Evolutionary conservation across 148 eudicot genomes (phyloP).

Genomic region (Selenicereus undatus): DNA sequence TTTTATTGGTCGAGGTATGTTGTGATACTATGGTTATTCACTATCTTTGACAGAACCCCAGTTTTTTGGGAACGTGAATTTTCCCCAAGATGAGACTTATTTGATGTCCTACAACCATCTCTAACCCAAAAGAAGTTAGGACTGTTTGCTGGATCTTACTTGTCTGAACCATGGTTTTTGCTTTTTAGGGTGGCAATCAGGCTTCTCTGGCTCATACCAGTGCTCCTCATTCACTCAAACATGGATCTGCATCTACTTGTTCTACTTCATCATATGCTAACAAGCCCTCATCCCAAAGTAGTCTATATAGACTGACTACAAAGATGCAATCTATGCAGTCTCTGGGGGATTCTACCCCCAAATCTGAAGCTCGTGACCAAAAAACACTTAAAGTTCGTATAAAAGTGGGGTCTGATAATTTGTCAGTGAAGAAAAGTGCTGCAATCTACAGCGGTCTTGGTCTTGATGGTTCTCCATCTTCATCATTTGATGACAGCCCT

Average conservation of each 20-base stretch:
- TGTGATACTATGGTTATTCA: background rate
- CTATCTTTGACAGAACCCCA: background rate
- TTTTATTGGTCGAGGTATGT: conserved; percentile 60
- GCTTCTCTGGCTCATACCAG: conserved; percentile 44
- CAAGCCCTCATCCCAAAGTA: conserved; percentile 33
- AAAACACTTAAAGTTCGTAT: conserved; percentile 75
- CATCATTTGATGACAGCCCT: conserved; percentile 67
- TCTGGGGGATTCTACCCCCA: conserved; percentile 38
- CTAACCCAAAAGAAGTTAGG: background rate
- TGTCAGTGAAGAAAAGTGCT: conserved; percentile 61
- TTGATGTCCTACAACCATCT: background rate
- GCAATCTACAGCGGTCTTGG: conserved; percentile 93
- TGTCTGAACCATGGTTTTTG: conserved; percentile 20
- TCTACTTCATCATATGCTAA: conserved; percentile 34
- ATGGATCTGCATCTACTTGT: conserved; percentile 37
- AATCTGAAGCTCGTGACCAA: conserved; percentile 48
- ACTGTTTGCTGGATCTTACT: background rate
- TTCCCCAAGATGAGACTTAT: background rate
- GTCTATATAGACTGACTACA: conserved; percentile 31
- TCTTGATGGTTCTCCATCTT: conserved; percentile 80
- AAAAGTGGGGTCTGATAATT: conserved; percentile 75
- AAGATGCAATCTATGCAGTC: conserved; percentile 30
- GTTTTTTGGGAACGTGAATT: background rate
- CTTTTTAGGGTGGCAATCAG: conserved; percentile 51
- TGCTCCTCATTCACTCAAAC: conserved; percentile 40